Percentiles rank a stretch among this genome's conserved stretches.
Evolutionary conservation across 2,329 filamentous ascomycete species (phyloP).

Genomic region (Sporothrix protearum): DNA sequence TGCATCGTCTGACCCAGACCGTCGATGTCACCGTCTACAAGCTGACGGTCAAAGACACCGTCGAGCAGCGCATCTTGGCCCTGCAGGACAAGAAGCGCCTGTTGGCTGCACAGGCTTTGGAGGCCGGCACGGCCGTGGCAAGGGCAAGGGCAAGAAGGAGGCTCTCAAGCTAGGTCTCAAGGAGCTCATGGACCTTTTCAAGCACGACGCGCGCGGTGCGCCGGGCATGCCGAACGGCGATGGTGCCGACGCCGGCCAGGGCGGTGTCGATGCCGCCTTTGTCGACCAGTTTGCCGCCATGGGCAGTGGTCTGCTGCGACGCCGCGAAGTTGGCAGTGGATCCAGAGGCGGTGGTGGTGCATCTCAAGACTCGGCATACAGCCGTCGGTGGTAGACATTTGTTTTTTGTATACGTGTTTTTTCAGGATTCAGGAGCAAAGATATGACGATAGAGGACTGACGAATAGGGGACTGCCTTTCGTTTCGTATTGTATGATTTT

Average conservation of each 20-base stretch:
- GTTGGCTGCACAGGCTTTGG: slow-evolving; percentile 87
- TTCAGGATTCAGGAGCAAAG: too few relatives aligned
- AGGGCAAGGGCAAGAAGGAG: slow-evolving; percentile 40
- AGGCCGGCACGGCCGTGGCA: slow-evolving; percentile 65
- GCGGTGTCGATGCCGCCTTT: background rate
- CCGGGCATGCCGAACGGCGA: background rate
- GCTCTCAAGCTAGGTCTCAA: slow-evolving; percentile 82
- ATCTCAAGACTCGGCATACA: slow-evolving; percentile 23
- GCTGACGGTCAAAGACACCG: slow-evolving; percentile 78
- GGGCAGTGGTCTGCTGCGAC: slow-evolving; percentile 22
- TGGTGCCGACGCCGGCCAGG: background rate
- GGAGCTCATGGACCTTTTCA: slow-evolving; percentile 90
- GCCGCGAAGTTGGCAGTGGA: slow-evolving; percentile 1
- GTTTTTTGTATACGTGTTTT: background rate
- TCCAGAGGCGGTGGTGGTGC: background rate
- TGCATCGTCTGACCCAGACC: slow-evolving; percentile 96
- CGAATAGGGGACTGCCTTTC: background rate
- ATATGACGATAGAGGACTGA: background rate
- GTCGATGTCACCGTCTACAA: slow-evolving; percentile 94
- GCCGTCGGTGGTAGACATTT: slow-evolving; percentile 24
- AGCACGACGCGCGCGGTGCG: slow-evolving; percentile 49
- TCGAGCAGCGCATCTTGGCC: slow-evolving; percentile 92
- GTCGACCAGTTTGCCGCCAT: slow-evolving; percentile 4
- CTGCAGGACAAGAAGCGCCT: slow-evolving; percentile 91
- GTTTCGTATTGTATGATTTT: background rate